These are phyloP conservation scores for Candida sanyaensis DNA, from an alignment of 1,139 yeast genomes.

Conservation along the genomic window DNA sequence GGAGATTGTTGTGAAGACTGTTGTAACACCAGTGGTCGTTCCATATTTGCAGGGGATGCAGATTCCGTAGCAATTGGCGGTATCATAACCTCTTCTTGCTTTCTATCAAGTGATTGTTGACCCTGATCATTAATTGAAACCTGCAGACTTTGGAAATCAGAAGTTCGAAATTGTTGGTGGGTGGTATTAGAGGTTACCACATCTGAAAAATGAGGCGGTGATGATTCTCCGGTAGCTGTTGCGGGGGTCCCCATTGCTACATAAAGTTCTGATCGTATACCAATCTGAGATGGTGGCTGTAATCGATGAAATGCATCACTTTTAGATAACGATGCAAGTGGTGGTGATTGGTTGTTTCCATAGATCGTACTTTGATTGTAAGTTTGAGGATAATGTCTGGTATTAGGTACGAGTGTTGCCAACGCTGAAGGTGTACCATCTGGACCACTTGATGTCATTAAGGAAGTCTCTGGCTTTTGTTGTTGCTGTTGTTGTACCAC, in stretches of 20 bases:
- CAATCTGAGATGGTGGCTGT: not conserved
- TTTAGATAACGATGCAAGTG: not conserved
- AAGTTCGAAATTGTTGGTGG: not conserved
- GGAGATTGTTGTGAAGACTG: not conserved
- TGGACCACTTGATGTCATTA: not conserved
- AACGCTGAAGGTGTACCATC: not conserved
- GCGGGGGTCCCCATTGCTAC: not conserved
- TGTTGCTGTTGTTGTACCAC: not conserved
- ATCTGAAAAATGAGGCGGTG: too few relatives aligned
- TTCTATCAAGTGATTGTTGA: not conserved
- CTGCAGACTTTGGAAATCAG: not conserved
- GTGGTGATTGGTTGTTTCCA: not conserved
- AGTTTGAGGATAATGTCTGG: not conserved
- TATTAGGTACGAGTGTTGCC: not conserved
- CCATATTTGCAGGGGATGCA: not conserved
- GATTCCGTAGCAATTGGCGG: not conserved
- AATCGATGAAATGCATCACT: not conserved
- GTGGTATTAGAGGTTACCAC: not conserved
- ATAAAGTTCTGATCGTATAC: not conserved
- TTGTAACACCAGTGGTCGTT: not conserved
- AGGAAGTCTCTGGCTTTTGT: not conserved
- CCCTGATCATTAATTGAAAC: not conserved
- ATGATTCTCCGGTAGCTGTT: not conserved
- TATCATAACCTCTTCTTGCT: not conserved
- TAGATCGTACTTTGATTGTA: not conserved